Percentiles rank a stretch among this genome's conserved stretches.
Evolutionary conservation across 768 basidiomycete species (phyloP).

Genomic region (Trametes coccinea): DNA sequence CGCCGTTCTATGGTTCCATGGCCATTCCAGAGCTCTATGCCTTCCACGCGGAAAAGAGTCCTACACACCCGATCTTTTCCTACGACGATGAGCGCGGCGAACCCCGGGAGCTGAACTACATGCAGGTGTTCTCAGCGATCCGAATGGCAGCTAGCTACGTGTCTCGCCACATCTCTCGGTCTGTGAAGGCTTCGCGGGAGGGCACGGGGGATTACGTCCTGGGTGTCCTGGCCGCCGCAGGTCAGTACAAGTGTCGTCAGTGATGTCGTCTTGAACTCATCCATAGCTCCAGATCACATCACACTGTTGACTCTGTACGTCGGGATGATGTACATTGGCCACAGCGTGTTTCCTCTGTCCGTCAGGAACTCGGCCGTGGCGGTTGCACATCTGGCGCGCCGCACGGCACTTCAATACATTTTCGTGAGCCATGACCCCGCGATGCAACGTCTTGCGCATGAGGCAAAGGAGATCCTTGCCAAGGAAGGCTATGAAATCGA

Average conservation of each 20-base stretch:
- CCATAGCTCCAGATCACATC: conserved; percentile 26
- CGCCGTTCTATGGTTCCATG: conserved; percentile 37
- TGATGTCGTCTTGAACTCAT: no score
- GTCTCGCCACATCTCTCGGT: not conserved
- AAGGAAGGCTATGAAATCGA: conserved; percentile 9
- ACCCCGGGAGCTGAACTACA: conserved; percentile 24
- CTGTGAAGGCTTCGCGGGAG: not conserved
- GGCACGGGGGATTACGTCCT: conserved; percentile 21
- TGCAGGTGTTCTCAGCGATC: conserved; percentile 29
- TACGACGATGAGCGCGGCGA: conserved; percentile 26
- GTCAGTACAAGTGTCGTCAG: not conserved
- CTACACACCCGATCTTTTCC: conserved; percentile 35
- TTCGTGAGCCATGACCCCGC: conserved; percentile 26
- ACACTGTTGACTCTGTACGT: conserved; percentile 14
- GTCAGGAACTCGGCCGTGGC: conserved; percentile 37
- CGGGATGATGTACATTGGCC: conserved; percentile 25
- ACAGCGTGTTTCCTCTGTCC: conserved; percentile 36
- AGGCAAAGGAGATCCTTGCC: conserved; percentile 16
- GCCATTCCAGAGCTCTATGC: conserved; percentile 39
- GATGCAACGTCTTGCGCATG: conserved; percentile 22
- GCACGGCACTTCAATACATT: conserved; percentile 25
- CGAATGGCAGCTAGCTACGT: conserved; percentile 28
- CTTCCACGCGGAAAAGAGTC: conserved; percentile 35
- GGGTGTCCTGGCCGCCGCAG: conserved; percentile 24
- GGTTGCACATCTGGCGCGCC: conserved; percentile 36